phyloP scores from a whole-genome alignment of 2,329 filamentous ascomycete genomes.

The Simplicillium sp. region DNA sequence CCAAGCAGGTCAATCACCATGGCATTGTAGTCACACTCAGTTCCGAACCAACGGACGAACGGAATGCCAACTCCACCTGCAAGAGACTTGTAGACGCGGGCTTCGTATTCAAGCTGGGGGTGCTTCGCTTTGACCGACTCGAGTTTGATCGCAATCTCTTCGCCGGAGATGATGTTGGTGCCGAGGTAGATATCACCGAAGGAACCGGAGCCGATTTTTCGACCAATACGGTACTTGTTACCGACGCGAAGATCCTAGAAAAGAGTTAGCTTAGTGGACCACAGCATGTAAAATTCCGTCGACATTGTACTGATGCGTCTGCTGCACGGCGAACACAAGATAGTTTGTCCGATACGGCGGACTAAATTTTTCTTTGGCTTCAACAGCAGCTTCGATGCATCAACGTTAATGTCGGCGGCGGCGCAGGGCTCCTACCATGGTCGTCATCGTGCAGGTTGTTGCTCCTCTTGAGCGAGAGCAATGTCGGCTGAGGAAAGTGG shows the following conservation, averaged over 20 bases:
- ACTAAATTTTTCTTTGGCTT: not conserved
- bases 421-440: constrained; percentile 32
- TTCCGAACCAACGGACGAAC: constrained; percentile 98
- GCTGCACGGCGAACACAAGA: too few species aligned
- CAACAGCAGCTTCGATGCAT: not conserved
- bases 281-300: not conserved
- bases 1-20: constrained; percentile 98
- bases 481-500: too few species aligned
- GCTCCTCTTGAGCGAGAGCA: too few species aligned
- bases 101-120: constrained; percentile 97
- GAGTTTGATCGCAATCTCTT: constrained; percentile 99
- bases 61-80: constrained; percentile 96
- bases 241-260: constrained; percentile 91
- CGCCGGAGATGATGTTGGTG: constrained; percentile 98
- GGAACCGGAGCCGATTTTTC: constrained; percentile 95
- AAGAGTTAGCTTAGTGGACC: constrained; percentile 9
- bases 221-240: constrained; percentile 99
- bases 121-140: constrained; percentile 99
- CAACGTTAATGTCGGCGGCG: not conserved
- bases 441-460: constrained; percentile 32
- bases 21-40: constrained; percentile 99
- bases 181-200: constrained; percentile 99
- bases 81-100: constrained; percentile 81
- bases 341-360: too few species aligned
- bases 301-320: not conserved